phyloP scores from a whole-genome alignment of 345 rosid genomes.

The Gossypioides kirkii region DNA sequence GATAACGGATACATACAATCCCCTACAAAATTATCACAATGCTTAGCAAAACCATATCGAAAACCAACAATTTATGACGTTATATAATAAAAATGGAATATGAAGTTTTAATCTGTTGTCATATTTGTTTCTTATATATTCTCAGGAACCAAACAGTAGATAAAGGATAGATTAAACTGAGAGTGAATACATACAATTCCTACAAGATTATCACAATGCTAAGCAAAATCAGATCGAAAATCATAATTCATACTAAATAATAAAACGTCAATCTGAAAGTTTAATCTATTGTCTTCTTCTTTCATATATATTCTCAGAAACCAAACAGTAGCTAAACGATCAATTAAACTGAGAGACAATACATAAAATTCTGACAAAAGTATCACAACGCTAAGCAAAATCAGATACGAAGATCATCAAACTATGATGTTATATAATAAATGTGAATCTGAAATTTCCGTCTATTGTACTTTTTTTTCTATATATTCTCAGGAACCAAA shows the following conservation, averaged over 20 bases:
- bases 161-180: not conserved
- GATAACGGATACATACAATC: not conserved
- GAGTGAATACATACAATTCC: not conserved
- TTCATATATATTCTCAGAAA: not conserved
- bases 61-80: not conserved
- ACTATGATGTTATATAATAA: not conserved
- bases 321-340: not conserved
- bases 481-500: not conserved
- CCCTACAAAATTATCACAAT: not conserved
- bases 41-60: not conserved
- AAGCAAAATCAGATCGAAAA: constrained; percentile 4
- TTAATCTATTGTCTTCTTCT: not conserved
- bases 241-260: no score
- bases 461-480: not conserved
- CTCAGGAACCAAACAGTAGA: not conserved
- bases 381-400: not conserved
- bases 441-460: not conserved
- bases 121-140: not conserved
- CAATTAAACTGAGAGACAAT: not conserved
- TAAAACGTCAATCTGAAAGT: not conserved
- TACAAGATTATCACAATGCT: not conserved
- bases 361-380: not conserved
- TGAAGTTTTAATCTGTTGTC: not conserved
- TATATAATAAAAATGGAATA: not conserved
- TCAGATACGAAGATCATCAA: not conserved